phyloP scores from a whole-genome alignment of 208 protist genomes.

The Wallacemonas sp. region DNA sequence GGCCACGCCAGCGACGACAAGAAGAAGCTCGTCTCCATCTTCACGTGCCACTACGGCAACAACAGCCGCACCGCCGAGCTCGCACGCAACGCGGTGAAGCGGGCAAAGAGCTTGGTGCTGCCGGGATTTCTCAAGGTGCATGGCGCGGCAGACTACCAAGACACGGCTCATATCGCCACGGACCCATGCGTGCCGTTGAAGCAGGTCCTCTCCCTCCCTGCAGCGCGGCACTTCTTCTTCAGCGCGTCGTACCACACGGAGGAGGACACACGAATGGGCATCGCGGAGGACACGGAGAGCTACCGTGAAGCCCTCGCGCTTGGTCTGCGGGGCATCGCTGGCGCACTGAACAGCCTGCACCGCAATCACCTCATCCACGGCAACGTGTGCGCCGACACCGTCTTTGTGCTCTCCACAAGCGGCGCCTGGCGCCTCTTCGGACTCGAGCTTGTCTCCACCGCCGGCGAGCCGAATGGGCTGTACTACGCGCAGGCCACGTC shows the following conservation, averaged over 20 bases:
- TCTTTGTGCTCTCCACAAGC: conserved; percentile 61
- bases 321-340: conserved; percentile 53
- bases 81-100: conserved; percentile 64
- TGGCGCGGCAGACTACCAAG: conserved; percentile 64
- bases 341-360: conserved; percentile 69
- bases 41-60: conserved; percentile 31
- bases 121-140: conserved; percentile 76
- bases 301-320: conserved; percentile 26
- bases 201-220: conserved; percentile 34
- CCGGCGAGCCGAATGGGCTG: conserved; percentile 16
- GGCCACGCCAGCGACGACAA: conserved; percentile 49
- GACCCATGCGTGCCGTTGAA: conserved; percentile 68
- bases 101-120: conserved; percentile 73
- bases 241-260: conserved; percentile 2
- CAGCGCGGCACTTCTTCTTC: conserved; percentile 29
- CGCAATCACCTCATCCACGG: conserved; percentile 76
- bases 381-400: conserved; percentile 62
- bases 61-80: conserved; percentile 31
- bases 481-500: conserved; percentile 16
- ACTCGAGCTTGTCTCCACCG: conserved; percentile 59
- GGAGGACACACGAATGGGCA: conserved; percentile 13
- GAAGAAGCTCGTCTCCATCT: conserved; percentile 53
- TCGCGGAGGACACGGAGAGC: conserved; percentile 15
- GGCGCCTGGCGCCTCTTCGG: conserved; percentile 86
- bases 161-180: conserved; percentile 83